Evolutionary conservation across 2,329 filamentous ascomycete species (phyloP).

Genomic region (Gnomoniopsis sp.): DNA sequence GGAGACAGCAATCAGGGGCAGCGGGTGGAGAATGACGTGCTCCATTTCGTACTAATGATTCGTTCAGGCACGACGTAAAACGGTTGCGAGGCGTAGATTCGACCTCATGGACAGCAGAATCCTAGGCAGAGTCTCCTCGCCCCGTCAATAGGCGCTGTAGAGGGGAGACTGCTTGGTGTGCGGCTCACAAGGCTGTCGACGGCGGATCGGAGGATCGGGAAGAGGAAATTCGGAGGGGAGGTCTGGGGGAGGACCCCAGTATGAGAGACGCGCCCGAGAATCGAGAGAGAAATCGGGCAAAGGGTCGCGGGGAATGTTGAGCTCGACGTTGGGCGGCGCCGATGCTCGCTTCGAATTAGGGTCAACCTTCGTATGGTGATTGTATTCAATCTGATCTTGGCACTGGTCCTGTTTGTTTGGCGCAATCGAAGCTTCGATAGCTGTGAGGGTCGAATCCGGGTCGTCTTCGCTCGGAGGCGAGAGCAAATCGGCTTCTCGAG

Average conservation of each 20-base stretch:
- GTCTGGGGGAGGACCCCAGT: background rate
- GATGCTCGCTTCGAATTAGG: background rate
- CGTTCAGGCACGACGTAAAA: background rate
- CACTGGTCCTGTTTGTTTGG: background rate
- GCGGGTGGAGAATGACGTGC: constrained; percentile 70
- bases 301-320: background rate
- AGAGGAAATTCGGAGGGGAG: background rate
- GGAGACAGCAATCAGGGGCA: constrained; percentile 93
- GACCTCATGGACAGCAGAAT: background rate
- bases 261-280: background rate
- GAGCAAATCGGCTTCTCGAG: background rate
- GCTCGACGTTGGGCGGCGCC: background rate
- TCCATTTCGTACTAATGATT: constrained; percentile 4
- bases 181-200: background rate
- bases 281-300: background rate
- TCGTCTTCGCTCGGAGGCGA: too few relatives aligned
- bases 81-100: background rate
- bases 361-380: background rate
- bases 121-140: background rate
- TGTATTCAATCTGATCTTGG: background rate
- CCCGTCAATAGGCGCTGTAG: background rate
- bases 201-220: background rate
- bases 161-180: background rate
- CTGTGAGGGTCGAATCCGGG: too few relatives aligned
- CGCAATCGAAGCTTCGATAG: background rate